Percentiles rank a stretch among this genome's conserved stretches.
phyloP scores from a whole-genome alignment of 441 rosid species.

The Euphorbia schlechtendalii region DNA sequence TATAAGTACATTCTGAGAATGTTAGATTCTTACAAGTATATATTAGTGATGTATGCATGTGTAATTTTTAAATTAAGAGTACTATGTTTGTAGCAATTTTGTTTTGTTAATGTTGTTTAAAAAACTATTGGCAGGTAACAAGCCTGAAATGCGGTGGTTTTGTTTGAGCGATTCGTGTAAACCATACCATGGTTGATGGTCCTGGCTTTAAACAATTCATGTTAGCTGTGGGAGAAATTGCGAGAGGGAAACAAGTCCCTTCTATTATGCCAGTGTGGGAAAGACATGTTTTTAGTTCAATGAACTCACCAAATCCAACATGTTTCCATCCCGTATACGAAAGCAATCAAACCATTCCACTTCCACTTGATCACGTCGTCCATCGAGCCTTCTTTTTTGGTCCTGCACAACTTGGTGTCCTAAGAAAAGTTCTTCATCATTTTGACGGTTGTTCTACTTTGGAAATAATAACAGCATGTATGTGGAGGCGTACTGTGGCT shows the following conservation, averaged over 20 bases:
- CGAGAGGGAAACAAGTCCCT: conserved; percentile 25
- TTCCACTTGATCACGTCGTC: neutral
- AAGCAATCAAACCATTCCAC: too few relatives aligned
- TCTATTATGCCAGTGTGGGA: conserved; percentile 34
- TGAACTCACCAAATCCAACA: conserved; percentile 22
- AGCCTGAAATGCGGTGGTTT: conserved; percentile 40
- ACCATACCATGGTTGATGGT: conserved; percentile 40
- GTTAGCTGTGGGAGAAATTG: conserved; percentile 26
- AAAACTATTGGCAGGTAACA: conserved; percentile 26
- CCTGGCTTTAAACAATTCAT: conserved; percentile 29
- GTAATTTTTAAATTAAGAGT: too few relatives aligned
- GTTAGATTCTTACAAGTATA: too few relatives aligned
- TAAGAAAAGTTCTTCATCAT: conserved; percentile 22
- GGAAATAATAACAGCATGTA: conserved; percentile 37
- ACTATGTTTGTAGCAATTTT: too few relatives aligned
- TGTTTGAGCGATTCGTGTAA: conserved; percentile 28
- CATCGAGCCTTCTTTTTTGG: conserved; percentile 40
- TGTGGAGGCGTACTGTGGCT: conserved; percentile 48
- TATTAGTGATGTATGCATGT: too few relatives aligned
- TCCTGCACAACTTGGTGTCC: conserved; percentile 14
- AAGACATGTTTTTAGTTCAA: conserved; percentile 35
- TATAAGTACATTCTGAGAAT: too few relatives aligned
- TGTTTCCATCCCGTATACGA: conserved; percentile 27
- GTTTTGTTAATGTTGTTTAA: too few relatives aligned
- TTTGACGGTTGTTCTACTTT: conserved; percentile 21